phyloP scores from a whole-genome alignment of 352 stramenopile species.

The Globisporangium uncinulatum region DNA sequence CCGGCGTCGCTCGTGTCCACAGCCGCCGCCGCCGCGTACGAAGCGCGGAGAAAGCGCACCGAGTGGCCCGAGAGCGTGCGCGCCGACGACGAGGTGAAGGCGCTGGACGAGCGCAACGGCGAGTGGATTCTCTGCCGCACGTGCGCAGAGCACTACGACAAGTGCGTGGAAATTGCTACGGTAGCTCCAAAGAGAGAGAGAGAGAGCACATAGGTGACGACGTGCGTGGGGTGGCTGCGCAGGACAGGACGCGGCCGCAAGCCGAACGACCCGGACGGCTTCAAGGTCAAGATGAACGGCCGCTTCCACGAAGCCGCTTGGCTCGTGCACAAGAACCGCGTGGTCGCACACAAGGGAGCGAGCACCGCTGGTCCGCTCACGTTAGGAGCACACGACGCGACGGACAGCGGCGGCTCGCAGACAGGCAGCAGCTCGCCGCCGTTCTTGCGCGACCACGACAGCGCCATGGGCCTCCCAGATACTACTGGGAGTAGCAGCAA shows the following conservation, averaged over 20 bases:
- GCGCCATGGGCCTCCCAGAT: not conserved
- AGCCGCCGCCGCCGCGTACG: conserved; percentile 18
- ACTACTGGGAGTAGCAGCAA: not conserved
- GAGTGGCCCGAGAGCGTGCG: conserved; percentile 52
- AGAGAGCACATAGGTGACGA: conserved; percentile 1
- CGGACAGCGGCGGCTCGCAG: conserved; percentile 15
- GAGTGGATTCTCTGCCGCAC: conserved; percentile 66
- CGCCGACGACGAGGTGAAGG: conserved; percentile 42
- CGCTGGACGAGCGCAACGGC: conserved; percentile 48
- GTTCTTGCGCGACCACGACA: conserved; percentile 10
- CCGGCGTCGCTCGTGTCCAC: too few relatives aligned
- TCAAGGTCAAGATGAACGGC: conserved; percentile 74
- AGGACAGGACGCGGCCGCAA: conserved; percentile 47
- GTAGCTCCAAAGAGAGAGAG: too few relatives aligned
- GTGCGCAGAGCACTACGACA: conserved; percentile 49
- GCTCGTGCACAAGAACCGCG: conserved; percentile 62
- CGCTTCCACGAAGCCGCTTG: conserved; percentile 57
- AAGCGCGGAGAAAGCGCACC: conserved; percentile 39
- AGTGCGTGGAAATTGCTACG: conserved; percentile 5
- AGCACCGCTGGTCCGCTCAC: not conserved
- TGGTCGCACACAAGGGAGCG: conserved; percentile 33
- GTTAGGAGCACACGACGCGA: not conserved
- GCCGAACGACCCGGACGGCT: conserved; percentile 57
- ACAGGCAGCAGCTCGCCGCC: not conserved
- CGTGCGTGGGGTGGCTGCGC: conserved; percentile 1